Conservation (phyloP, 2,329 filamentous ascomycete genomes). For the Hypoxylon sp. region DNA sequence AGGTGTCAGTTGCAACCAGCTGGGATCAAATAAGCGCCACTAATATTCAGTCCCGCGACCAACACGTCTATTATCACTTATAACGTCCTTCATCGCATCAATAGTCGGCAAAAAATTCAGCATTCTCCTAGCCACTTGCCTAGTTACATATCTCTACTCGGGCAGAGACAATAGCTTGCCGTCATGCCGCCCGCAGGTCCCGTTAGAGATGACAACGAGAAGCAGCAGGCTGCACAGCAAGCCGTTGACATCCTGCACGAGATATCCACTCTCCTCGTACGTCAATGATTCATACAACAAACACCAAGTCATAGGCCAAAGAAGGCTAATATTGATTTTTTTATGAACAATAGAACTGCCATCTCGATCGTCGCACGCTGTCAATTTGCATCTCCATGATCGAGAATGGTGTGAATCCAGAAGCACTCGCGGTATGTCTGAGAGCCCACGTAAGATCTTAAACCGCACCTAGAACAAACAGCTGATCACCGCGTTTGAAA, state of each 20-base stretch:
- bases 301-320: neutral
- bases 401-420: slow-evolving; percentile 96
- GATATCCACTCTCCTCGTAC: slow-evolving; percentile 89
- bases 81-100: slow-evolving; percentile 23
- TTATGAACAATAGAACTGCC: slow-evolving; percentile 79
- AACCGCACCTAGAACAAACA: neutral
- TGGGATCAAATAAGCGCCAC: slow-evolving; percentile 25
- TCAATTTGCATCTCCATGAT: slow-evolving; percentile 97
- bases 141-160: neutral
- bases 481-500: neutral
- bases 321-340: slow-evolving; percentile 6
- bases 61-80: slow-evolving; percentile 37
- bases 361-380: slow-evolving; percentile 89
- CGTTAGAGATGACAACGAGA: slow-evolving; percentile 68
- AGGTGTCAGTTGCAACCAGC: slow-evolving; percentile 45
- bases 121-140: neutral
- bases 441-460: neutral
- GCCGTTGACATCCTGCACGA: slow-evolving; percentile 87
- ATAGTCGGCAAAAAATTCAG: neutral
- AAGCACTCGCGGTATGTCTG: slow-evolving; percentile 85
- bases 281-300: slow-evolving; percentile 52
- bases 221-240: slow-evolving; percentile 83
- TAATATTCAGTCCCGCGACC: slow-evolving; percentile 22
- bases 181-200: slow-evolving; percentile 44
- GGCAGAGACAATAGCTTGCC: neutral